Percentiles rank a stretch among this genome's conserved stretches.
Conservation (phyloP, 225 moss, liverwort and hornwort species). For the Climacium dendroides region DNA sequence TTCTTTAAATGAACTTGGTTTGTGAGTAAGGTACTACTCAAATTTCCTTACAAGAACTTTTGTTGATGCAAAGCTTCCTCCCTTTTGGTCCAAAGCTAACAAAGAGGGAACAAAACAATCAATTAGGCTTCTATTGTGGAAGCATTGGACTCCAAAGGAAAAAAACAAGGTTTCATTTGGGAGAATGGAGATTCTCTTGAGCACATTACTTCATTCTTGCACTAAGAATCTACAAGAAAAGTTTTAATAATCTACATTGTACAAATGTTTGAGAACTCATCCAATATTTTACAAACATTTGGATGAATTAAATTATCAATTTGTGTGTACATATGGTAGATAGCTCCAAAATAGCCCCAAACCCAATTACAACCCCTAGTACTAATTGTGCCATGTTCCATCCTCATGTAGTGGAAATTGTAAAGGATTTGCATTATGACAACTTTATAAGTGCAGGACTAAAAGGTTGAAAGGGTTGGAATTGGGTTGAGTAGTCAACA, state of each 20-base stretch:
- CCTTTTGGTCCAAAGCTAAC: neutral
- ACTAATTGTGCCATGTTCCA: neutral
- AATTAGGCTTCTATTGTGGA: neutral
- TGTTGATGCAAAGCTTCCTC: too few relatives aligned
- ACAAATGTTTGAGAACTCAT: neutral
- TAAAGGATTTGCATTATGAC: neutral
- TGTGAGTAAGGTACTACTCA: neutral
- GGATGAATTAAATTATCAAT: neutral
- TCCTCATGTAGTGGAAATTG: neutral
- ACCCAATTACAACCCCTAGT: neutral
- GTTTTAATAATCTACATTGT: neutral
- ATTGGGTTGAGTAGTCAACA: neutral
- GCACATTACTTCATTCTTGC: too few relatives aligned
- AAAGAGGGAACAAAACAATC: neutral
- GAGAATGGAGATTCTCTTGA: neutral
- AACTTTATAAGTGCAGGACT: neutral
- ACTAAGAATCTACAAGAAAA: neutral
- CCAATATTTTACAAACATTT: neutral
- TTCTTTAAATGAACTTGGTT: too few relatives aligned
- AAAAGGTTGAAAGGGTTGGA: neutral
- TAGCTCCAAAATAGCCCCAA: neutral
- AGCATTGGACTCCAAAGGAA: fast-evolving
- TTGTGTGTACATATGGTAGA: neutral
- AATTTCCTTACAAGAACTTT: neutral
- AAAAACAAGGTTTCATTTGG: neutral